Evolutionary conservation across 2,329 filamentous ascomycete species (phyloP), one percentile per base, ranked within the genome.

Genomic region (Blastomyces percursus): DNA sequence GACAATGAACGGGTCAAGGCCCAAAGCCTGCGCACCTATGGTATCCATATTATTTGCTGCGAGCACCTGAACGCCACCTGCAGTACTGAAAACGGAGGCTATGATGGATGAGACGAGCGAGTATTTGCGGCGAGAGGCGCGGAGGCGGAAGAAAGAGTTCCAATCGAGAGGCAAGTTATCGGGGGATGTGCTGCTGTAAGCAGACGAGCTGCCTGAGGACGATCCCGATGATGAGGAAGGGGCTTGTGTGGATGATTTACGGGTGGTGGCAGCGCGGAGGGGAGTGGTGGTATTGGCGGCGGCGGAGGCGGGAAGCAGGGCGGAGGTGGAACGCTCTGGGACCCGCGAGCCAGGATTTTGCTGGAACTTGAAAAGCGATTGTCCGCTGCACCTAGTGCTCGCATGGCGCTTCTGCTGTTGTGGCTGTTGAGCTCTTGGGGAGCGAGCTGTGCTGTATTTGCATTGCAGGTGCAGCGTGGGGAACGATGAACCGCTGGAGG

Each of bases 101-200:
- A 85, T 73, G 60, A 91, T 80, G 56, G 89, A 93, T 67, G 91
- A 91, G 59, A 82, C 83, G 46, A 96, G 83, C 73, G 93, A 91
- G 79, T 92, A 89, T 70, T 89, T 85, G 64, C 93, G 87, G 62
- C 93, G 89, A 64, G 86, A 88, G 70, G 91, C 89, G 71, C 93
- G 91, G 64, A 97, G 86, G 73, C 86, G 85, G 81, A 97, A 96
- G 81, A 96, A 97, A 60, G 85, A 86, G 79, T 96, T 88, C 93
- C 93, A 97, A 77, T 91, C 84, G 51, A 92, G 84, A n/a, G 61
- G 61, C 19, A 64, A 60, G 16, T 61, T 60, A 30, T 61, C 16
- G n/a, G 24, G 9, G 30, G 40, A 32, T 59, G 35, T 57, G 38
- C 38, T 24, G 60, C 60, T 21, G 14, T 35, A 24, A 21, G 60